These are phyloP conservation scores for Boletus rubescentipes DNA, from an alignment of 768 basidiomycete species.

Conservation along the genomic window DNA sequence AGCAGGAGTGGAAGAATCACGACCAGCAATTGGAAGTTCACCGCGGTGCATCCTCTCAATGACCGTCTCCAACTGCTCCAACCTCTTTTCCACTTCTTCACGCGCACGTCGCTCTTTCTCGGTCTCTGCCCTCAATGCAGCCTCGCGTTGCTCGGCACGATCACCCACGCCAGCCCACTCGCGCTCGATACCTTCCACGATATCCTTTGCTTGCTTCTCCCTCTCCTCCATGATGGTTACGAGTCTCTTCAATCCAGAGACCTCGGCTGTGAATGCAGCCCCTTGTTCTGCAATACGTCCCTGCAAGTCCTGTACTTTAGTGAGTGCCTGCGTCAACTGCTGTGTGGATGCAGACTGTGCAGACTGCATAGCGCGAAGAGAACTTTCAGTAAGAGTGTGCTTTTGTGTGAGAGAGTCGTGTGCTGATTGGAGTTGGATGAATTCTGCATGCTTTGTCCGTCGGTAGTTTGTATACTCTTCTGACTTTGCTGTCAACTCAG, in stretches of 20 bases:
- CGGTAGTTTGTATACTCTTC: constrained; percentile 86
- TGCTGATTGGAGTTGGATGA: constrained; percentile 70
- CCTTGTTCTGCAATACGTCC: constrained; percentile 85
- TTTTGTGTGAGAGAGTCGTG: constrained; percentile 72
- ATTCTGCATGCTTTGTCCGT: constrained; percentile 76
- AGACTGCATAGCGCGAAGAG: constrained; percentile 71
- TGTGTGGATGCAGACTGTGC: constrained; percentile 69
- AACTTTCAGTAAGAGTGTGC: constrained; percentile 61
- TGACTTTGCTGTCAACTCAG: constrained; percentile 68
- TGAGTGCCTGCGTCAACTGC: constrained; percentile 74
- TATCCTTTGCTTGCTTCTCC: constrained; percentile 78
- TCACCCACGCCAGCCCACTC: constrained; percentile 79
- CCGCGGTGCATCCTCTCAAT: constrained; percentile 69
- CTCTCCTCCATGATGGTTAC: constrained; percentile 85
- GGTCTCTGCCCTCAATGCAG: constrained; percentile 63
- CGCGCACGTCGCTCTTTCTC: constrained; percentile 68
- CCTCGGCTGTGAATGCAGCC: constrained; percentile 76
- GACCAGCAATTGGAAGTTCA: constrained; percentile 60
- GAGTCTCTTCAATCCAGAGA: constrained; percentile 68
- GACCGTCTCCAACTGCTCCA: constrained; percentile 73
- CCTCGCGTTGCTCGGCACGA: constrained; percentile 66
- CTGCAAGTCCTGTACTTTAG: constrained; percentile 71
- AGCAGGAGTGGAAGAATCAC: constrained; percentile 36
- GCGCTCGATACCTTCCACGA: constrained; percentile 78
- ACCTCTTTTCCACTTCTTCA: constrained; percentile 67